These are phyloP conservation scores for Coemansia biformis DNA, from an alignment of 192 early-diverging fungal species.

Conservation along the genomic window DNA sequence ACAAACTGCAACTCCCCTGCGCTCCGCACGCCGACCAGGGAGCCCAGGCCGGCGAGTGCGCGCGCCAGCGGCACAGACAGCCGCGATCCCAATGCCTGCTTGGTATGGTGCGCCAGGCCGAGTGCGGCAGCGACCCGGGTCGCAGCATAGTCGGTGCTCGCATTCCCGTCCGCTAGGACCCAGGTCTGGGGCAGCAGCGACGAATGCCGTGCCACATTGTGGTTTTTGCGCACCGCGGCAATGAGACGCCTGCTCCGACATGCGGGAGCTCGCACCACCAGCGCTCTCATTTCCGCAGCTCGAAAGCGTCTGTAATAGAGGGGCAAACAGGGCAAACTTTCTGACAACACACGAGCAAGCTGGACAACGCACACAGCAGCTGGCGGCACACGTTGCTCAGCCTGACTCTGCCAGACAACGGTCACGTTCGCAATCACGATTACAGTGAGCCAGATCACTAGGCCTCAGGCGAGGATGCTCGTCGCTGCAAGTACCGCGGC, in stretches of 20 bases:
- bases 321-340: too few species aligned
- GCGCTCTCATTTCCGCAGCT: too few species aligned
- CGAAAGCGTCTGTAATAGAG: too few species aligned
- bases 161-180: conserved; percentile 23
- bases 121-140: conserved; percentile 22
- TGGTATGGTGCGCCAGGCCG: conserved; percentile 15
- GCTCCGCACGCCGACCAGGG: conserved; percentile 1
- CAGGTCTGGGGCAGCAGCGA: conserved; percentile 35
- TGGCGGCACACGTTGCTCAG: too few species aligned
- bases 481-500: too few species aligned
- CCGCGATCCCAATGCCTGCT: conserved; percentile 1
- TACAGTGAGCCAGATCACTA: too few species aligned
- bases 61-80: conserved; percentile 4
- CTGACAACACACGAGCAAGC: too few species aligned
- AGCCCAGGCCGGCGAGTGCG: conserved; percentile 5
- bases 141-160: conserved; percentile 10
- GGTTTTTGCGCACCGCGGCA: conserved; percentile 6
- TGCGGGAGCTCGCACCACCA: neutral
- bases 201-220: conserved; percentile 31
- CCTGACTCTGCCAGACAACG: too few species aligned
- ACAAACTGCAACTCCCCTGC: conserved; percentile 5
- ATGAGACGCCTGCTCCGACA: too few species aligned
- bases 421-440: too few species aligned
- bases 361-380: too few species aligned
- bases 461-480: too few species aligned